Evolutionary conservation across 116 monocot genomes (phyloP).

Genomic region (Dioscorea cayenensis): DNA sequence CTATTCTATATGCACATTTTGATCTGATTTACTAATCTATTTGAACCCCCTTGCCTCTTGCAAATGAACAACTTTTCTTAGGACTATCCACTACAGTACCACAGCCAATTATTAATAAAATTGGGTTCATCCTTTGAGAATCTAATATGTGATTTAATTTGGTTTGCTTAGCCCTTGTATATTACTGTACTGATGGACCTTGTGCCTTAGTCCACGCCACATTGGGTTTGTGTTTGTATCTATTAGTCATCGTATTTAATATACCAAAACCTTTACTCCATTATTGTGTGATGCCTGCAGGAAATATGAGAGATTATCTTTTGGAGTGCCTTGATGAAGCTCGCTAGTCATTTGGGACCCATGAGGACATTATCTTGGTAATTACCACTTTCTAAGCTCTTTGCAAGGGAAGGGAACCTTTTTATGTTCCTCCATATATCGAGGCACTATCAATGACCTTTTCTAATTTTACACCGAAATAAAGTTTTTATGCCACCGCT

Average conservation of each 20-base stretch:
- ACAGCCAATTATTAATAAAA: no score
- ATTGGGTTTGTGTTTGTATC: background rate
- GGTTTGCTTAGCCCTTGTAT: background rate
- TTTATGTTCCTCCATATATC: no score
- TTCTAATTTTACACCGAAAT: no score
- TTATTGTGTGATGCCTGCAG: constrained; percentile 23
- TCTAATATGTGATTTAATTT: background rate
- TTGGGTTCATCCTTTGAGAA: background rate
- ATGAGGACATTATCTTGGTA: constrained; percentile 98
- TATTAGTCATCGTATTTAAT: background rate
- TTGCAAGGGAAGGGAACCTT: background rate
- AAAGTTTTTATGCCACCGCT: no score
- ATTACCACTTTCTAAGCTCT: background rate
- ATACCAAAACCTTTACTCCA: background rate
- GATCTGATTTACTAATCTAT: background rate
- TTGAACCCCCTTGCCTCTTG: background rate
- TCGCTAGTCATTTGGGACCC: constrained; percentile 90
- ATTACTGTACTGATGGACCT: background rate
- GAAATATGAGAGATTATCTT: constrained; percentile 69
- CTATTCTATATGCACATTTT: no score
- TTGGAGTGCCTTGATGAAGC: constrained; percentile 74
- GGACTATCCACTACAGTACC: background rate
- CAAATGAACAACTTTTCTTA: background rate
- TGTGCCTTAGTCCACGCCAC: background rate
- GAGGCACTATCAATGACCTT: no score